Conservation (phyloP, 2,329 filamentous ascomycete species). For the Venturia carpophila region DNA sequence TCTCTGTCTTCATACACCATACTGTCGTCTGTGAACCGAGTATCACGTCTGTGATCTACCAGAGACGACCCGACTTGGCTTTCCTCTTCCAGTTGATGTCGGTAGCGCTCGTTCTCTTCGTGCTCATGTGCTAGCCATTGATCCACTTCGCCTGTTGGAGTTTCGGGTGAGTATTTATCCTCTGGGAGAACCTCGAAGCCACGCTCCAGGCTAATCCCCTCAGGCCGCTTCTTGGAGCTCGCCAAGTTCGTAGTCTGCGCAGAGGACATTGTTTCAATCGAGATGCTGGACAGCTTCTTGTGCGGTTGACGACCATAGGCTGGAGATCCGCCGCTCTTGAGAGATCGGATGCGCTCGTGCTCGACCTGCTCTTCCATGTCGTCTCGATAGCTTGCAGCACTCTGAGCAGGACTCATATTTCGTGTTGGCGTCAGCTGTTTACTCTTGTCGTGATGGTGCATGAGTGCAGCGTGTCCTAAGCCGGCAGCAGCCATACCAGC, state of each 20-base stretch:
- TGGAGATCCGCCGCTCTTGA: constrained; percentile 39
- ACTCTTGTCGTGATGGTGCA: background rate
- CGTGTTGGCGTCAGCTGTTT: constrained; percentile 36
- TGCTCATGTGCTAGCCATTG: constrained; percentile 48
- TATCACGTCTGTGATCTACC: constrained; percentile 11
- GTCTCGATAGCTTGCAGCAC: constrained; percentile 67
- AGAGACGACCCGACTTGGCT: constrained; percentile 44
- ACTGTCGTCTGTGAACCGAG: constrained; percentile 41
- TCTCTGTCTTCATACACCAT: constrained; percentile 37
- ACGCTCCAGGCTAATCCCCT: constrained; percentile 46
- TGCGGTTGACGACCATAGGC: constrained; percentile 55
- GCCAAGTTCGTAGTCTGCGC: constrained; percentile 51
- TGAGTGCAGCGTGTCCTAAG: constrained; percentile 24
- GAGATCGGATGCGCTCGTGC: constrained; percentile 36
- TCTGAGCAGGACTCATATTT: constrained; percentile 81
- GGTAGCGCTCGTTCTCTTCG: constrained; percentile 52
- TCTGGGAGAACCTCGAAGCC: constrained; percentile 43
- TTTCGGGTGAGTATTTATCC: constrained; percentile 28
- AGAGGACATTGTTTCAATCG: constrained; percentile 52
- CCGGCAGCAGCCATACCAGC: constrained; percentile 35
- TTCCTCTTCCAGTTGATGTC: constrained; percentile 35
- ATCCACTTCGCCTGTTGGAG: constrained; percentile 34
- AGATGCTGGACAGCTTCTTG: constrained; percentile 47
- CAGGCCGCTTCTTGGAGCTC: constrained; percentile 44
- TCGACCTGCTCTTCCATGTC: constrained; percentile 20